A percentile compares a stretch with the other conserved stretches of the same genome.
Conservation (phyloP, 768 basidiomycete species). For the Collybiopsis luxurians region DNA sequence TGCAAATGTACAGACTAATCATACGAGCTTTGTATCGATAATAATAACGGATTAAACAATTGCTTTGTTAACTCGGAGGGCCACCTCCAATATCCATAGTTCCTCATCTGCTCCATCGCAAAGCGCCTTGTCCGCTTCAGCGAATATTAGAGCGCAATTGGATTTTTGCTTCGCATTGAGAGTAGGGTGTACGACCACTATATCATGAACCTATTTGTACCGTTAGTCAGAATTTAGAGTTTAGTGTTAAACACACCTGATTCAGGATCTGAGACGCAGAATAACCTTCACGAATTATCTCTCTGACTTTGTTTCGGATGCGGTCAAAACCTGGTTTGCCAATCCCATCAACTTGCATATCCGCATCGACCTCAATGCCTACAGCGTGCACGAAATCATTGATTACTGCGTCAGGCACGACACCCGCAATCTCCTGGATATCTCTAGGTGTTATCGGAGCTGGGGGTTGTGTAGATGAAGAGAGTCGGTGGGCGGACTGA, state of each 20-base stretch:
- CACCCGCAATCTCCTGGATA: slow-evolving; percentile 96
- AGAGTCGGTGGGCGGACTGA: slow-evolving; percentile 90
- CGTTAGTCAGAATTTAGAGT: slow-evolving; percentile 12
- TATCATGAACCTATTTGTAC: slow-evolving; percentile 80
- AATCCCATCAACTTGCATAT: slow-evolving; percentile 47
- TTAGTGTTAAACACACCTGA: slow-evolving; percentile 8
- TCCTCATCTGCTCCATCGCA: slow-evolving; percentile 98
- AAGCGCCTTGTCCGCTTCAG: slow-evolving; percentile 93
- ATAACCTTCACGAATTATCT: slow-evolving; percentile 84
- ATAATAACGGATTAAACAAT: slow-evolving; percentile 20
- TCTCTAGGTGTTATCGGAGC: slow-evolving; percentile 71
- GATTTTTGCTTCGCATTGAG: slow-evolving; percentile 81
- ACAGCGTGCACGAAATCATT: slow-evolving; percentile 64
- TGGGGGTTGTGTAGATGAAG: slow-evolving; percentile 69
- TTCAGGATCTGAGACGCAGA: slow-evolving; percentile 82
- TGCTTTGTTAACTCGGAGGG: slow-evolving; percentile 71
- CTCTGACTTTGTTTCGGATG: slow-evolving; percentile 71
- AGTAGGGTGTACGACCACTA: slow-evolving; percentile 79
- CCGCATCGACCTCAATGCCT: slow-evolving; percentile 62
- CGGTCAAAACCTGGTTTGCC: slow-evolving; percentile 51
- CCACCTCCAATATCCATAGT: slow-evolving; percentile 89
- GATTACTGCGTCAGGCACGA: slow-evolving; percentile 78
- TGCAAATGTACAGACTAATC: slow-evolving; percentile 14
- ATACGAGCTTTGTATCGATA: slow-evolving; percentile 15
- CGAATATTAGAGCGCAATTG: slow-evolving; percentile 76